phyloP scores from a whole-genome alignment of 1,284 basidiomycete genomes.

The Cutaneotrichosporon daszewskae region DNA sequence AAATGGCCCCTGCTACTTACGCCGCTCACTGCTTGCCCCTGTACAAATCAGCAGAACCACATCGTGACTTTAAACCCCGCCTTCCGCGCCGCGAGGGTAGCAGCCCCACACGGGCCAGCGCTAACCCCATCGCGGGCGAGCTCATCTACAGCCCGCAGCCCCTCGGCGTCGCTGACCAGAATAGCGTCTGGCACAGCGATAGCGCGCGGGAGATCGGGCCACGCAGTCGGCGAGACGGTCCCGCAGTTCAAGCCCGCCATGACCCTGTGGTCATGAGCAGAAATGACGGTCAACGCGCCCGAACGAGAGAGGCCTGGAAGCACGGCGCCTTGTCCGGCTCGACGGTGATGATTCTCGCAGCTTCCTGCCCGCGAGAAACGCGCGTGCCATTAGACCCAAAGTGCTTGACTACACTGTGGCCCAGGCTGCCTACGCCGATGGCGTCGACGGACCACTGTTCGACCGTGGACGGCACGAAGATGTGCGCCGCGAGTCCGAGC shows the following conservation, averaged over 20 bases:
- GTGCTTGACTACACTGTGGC: conserved; percentile 9
- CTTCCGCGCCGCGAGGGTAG: conserved; percentile 10
- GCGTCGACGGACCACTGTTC: conserved; percentile 11
- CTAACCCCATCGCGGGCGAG: not conserved
- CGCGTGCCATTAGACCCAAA: not conserved
- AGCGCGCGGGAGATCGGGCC: conserved; percentile 6
- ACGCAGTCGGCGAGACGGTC: conserved; percentile 7
- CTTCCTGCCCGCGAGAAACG: too few species aligned
- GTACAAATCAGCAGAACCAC: conserved; percentile 11
- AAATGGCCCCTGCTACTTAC: too few species aligned
- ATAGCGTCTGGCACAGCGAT: conserved; percentile 3
- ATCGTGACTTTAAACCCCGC: not conserved
- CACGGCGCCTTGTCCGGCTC: conserved; percentile 11
- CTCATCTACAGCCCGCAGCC: not conserved
- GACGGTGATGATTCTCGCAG: conserved; percentile 4
- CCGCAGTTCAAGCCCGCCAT: conserved; percentile 15
- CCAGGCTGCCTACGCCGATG: conserved; percentile 9
- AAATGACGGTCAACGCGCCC: not conserved
- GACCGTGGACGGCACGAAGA: conserved; percentile 9
- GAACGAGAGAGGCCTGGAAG: conserved; percentile 1
- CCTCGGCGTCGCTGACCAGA: conserved; percentile 7
- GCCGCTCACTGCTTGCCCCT: too few species aligned
- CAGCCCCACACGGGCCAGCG: conserved; percentile 11
- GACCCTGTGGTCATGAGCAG: conserved; percentile 1
- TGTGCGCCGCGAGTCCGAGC: conserved; percentile 4